These are phyloP conservation scores for Biscogniauxia marginata DNA, from an alignment of 2,329 filamentous ascomycete genomes.

Conservation along the genomic window DNA sequence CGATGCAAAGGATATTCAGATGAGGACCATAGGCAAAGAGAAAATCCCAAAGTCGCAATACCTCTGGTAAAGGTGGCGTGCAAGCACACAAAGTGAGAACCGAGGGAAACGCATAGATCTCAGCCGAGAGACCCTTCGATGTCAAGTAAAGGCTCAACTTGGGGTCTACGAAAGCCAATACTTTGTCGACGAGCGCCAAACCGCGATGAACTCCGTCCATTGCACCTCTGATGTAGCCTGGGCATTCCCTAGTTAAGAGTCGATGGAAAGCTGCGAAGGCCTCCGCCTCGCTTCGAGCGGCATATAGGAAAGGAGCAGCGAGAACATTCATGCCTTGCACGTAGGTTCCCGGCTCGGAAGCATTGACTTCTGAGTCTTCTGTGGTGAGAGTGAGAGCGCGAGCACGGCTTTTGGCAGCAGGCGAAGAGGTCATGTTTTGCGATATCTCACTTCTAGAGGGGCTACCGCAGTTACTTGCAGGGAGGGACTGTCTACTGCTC, in stretches of 20 bases:
- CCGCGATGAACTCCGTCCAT: slow-evolving; percentile 98
- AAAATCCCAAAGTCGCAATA: slow-evolving; percentile 93
- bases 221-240: slow-evolving; percentile 89
- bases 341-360: slow-evolving; percentile 75
- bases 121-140: slow-evolving; percentile 82
- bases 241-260: slow-evolving; percentile 83
- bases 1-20: slow-evolving; percentile 93
- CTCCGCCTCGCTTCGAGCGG: slow-evolving; percentile 89
- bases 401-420: slow-evolving; percentile 49
- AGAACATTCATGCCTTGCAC: slow-evolving; percentile 99
- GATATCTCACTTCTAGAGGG: slow-evolving; percentile 40
- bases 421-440: slow-evolving; percentile 41
- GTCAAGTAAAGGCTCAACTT: slow-evolving; percentile 83
- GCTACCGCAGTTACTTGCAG: slow-evolving; percentile 36
- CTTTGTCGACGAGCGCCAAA: slow-evolving; percentile 85
- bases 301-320: slow-evolving; percentile 92
- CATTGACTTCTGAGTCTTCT: slow-evolving; percentile 61
- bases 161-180: slow-evolving; percentile 85
- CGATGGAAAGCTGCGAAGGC: slow-evolving; percentile 89
- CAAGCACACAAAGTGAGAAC: slow-evolving; percentile 94
- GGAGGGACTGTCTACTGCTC: slow-evolving; percentile 30
- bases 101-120: slow-evolving; percentile 94
- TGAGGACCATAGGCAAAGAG: slow-evolving; percentile 94
- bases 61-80: slow-evolving; percentile 90
- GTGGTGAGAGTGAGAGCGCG: slow-evolving; percentile 60